A percentile compares a stretch with the other conserved stretches of the same genome.
Conservation (phyloP, 1,284 basidiomycete genomes). For the Apiotrichum brassicae region DNA sequence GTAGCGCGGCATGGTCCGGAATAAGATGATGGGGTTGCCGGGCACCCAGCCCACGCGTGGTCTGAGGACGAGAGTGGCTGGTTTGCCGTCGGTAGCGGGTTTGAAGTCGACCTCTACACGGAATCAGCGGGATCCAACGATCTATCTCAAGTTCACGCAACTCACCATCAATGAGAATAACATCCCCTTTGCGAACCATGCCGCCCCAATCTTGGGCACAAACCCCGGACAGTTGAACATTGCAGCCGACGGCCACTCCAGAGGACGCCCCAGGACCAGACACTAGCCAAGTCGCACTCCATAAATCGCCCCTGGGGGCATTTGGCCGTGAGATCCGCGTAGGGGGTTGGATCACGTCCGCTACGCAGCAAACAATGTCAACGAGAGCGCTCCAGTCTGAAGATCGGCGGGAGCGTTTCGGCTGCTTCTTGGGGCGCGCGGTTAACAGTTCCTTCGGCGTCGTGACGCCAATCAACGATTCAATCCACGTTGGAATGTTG, state of each 20-base stretch:
- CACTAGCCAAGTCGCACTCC: conserved; percentile 35
- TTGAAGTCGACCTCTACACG: too few species aligned
- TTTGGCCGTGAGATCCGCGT: too few species aligned
- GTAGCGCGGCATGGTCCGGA: conserved; percentile 35
- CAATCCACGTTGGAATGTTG: conserved; percentile 30
- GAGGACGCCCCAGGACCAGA: too few species aligned
- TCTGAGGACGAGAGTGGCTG: too few species aligned
- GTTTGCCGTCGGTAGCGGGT: too few species aligned
- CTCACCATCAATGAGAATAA: conserved; percentile 36
- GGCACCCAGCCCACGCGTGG: not conserved
- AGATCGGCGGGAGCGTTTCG: not conserved
- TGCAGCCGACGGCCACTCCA: conserved; percentile 18
- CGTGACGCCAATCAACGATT: too few species aligned
- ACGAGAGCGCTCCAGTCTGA: conserved; percentile 3
- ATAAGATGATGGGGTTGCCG: conserved; percentile 18
- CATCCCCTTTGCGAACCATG: conserved; percentile 33
- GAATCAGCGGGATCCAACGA: too few species aligned
- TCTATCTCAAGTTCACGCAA: too few species aligned
- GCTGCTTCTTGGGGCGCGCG: too few species aligned
- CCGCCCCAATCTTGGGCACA: conserved; percentile 32
- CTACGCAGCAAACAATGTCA: conserved; percentile 32
- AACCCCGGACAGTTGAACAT: conserved; percentile 35
- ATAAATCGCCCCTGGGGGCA: conserved; percentile 24
- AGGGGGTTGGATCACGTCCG: too few species aligned
- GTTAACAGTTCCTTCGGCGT: too few species aligned